These are phyloP conservation scores for Solanum lycopersicoides DNA, from an alignment of 257 asterid genomes.

Conservation along the genomic window DNA sequence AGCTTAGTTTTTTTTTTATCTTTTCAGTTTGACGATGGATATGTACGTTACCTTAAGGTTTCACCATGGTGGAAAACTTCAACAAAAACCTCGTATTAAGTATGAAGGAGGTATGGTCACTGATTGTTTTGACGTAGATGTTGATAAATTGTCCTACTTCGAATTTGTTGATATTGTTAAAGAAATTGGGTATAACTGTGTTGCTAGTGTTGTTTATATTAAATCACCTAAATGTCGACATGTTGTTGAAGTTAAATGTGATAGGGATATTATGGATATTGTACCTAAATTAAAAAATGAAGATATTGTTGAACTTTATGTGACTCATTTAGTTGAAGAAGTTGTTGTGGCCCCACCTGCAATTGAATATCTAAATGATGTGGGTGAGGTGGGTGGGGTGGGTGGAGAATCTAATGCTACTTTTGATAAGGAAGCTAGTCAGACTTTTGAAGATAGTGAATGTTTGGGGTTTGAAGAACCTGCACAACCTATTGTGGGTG, in stretches of 20 bases:
- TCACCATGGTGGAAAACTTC: neutral
- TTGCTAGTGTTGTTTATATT: too few species aligned
- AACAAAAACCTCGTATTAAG: neutral
- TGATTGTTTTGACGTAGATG: neutral
- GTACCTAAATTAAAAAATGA: neutral
- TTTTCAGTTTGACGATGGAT: too few species aligned
- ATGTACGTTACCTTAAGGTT: neutral
- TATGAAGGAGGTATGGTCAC: neutral
- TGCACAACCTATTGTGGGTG: too few species aligned
- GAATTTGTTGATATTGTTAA: neutral
- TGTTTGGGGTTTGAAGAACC: too few species aligned
- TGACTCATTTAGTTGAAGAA: neutral
- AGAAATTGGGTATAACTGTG: neutral
- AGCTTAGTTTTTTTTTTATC: too few species aligned
- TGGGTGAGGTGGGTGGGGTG: neutral
- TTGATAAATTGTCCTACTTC: neutral
- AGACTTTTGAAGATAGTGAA: too few species aligned
- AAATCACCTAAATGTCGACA: neutral
- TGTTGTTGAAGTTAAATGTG: neutral
- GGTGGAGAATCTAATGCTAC: neutral
- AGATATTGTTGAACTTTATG: neutral
- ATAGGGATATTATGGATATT: neutral
- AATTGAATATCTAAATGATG: too few species aligned
- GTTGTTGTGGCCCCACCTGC: neutral
- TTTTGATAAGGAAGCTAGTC: neutral